A percentile compares a stretch with the other conserved stretches of the same genome.
Evolutionary conservation across 805 yeast species (phyloP).

Genomic region (Candida insectorum): DNA sequence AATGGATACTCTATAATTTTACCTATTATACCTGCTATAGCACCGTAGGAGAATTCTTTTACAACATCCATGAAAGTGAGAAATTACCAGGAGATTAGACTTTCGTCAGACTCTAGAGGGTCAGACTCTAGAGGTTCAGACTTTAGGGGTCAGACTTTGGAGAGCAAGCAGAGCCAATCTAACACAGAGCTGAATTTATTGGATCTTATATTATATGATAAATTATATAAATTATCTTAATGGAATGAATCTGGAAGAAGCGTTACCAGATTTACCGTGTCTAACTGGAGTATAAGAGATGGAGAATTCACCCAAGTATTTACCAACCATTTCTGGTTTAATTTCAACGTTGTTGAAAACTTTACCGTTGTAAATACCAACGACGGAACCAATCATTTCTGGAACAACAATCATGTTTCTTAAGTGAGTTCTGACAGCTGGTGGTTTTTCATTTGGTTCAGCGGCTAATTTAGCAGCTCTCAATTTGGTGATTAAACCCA

Average conservation of each 20-base stretch:
- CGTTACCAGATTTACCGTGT: constrained; percentile 98
- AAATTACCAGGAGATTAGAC: too few species aligned
- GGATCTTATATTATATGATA: too few species aligned
- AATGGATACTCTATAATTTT: constrained; percentile 88
- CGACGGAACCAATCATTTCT: constrained; percentile 99
- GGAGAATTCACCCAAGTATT: constrained; percentile 99
- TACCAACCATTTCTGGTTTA: constrained; percentile 99
- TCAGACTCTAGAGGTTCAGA: too few species aligned
- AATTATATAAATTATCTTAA: constrained; percentile 27
- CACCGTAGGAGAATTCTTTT: constrained; percentile 47
- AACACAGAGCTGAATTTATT: too few species aligned
- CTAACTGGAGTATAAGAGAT: constrained; percentile 99
- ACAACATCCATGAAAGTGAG: constrained; percentile 11
- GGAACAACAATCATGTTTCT: constrained; percentile 99
- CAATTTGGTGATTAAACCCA: constrained; percentile 94
- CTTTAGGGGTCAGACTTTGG: too few species aligned
- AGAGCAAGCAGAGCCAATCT: too few species aligned
- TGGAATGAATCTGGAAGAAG: constrained; percentile 76
- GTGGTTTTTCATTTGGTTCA: constrained; percentile 93
- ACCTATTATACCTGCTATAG: constrained; percentile 76
- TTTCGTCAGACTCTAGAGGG: too few species aligned
- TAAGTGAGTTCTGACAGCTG: constrained; percentile 96
- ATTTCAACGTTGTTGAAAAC: constrained; percentile 98
- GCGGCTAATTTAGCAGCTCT: constrained; percentile 95
- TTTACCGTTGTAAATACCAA: constrained; percentile 99